Conservation (phyloP, 495 filamentous ascomycete genomes). For the Terfezia boudieri region DNA sequence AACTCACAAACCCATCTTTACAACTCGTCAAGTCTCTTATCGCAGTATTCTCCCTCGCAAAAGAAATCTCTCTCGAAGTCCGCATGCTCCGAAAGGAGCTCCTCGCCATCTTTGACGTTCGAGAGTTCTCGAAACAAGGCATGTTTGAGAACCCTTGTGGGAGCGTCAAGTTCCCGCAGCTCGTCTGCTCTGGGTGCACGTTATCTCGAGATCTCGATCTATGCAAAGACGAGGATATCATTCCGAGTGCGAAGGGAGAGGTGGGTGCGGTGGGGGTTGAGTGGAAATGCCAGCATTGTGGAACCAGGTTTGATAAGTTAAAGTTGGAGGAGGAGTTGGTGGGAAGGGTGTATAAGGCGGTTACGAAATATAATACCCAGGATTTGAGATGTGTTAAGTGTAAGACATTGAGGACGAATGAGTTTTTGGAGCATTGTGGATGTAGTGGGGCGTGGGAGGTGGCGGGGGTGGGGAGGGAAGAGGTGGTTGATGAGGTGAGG, state of each 20-base stretch:
- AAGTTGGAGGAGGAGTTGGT: constrained; percentile 69
- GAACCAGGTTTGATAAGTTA: constrained; percentile 48
- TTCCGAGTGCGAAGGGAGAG: constrained; percentile 29
- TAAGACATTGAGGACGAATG: constrained; percentile 47
- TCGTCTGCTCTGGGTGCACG: constrained; percentile 73
- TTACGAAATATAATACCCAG: constrained; percentile 68
- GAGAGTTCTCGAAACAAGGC: constrained; percentile 76
- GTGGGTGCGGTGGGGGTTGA: constrained; percentile 7
- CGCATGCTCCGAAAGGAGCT: constrained; percentile 73
- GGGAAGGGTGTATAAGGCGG: constrained; percentile 45
- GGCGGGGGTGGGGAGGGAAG: constrained; percentile 44
- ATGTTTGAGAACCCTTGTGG: constrained; percentile 69
- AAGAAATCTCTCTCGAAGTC: constrained; percentile 64
- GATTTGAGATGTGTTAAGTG: constrained; percentile 69
- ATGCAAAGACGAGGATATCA: constrained; percentile 71
- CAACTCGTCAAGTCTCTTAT: constrained; percentile 80
- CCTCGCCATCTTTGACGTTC: constrained; percentile 71
- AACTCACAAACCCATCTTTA: constrained; percentile 50
- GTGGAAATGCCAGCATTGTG: constrained; percentile 55
- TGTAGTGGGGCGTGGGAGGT: constrained; percentile 63
- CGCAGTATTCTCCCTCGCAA: constrained; percentile 75
- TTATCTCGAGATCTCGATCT: constrained; percentile 74
- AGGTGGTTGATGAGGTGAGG: constrained; percentile 38
- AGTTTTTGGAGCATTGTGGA: constrained; percentile 90
- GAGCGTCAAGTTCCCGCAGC: constrained; percentile 44